Evolutionary conservation across 495 filamentous ascomycete species (phyloP).

Genomic region (Hypoxylon intermedium): DNA sequence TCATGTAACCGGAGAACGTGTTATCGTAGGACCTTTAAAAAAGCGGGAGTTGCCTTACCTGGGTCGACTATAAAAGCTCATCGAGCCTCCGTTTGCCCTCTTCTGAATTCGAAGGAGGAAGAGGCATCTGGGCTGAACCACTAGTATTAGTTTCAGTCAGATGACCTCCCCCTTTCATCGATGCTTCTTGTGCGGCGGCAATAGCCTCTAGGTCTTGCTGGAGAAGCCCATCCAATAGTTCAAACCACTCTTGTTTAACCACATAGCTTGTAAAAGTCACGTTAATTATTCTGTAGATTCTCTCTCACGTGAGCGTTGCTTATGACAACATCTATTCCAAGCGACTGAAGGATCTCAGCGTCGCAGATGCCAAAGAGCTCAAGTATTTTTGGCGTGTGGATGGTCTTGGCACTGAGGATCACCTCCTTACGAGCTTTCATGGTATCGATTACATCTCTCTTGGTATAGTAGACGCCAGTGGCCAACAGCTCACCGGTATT

Average conservation of each 20-base stretch:
- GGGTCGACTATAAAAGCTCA: neutral
- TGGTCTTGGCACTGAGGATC: conserved; percentile 58
- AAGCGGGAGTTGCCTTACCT: neutral
- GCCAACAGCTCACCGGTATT: conserved; percentile 24
- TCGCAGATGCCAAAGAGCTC: conserved; percentile 66
- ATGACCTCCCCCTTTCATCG: conserved; percentile 10
- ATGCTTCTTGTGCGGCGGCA: neutral
- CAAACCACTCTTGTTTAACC: neutral
- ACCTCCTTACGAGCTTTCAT: conserved; percentile 60
- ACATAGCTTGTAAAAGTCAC: neutral
- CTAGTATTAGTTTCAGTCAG: conserved; percentile 67
- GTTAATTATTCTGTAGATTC: conserved; percentile 49
- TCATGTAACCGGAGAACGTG: conserved; percentile 1
- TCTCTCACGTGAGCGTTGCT: conserved; percentile 58
- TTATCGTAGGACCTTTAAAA: conserved; percentile 58
- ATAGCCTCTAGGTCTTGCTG: neutral
- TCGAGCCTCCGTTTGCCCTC: neutral
- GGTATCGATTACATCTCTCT: conserved; percentile 48
- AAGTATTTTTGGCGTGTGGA: conserved; percentile 61
- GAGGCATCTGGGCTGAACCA: conserved; percentile 75
- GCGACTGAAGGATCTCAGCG: conserved; percentile 48
- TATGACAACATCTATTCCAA: conserved; percentile 53
- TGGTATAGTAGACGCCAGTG: conserved; percentile 54
- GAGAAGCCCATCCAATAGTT: neutral
- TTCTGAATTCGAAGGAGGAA: neutral